These are phyloP conservation scores for Tetrastigma voinierianum DNA, from an alignment of 164 flowering plant genomes.

Conservation along the genomic window DNA sequence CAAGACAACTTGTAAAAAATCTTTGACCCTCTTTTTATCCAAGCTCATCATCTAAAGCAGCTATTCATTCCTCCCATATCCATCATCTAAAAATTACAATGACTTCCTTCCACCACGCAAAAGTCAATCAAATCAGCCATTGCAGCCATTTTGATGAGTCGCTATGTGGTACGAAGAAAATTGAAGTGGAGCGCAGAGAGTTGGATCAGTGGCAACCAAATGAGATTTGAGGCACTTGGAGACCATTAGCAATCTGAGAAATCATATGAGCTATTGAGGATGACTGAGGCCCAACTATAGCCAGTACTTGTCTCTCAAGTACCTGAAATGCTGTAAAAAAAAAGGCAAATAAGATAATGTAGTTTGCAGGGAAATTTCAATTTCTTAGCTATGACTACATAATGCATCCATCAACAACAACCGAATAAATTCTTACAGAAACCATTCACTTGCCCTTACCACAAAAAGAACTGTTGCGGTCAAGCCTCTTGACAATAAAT, in stretches of 20 bases:
- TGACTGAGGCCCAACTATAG: conserved; percentile 84
- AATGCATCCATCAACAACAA: background rate
- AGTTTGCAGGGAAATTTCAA: conserved; percentile 1
- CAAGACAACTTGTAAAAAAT: conserved; percentile 46
- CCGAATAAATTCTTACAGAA: no score
- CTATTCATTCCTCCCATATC: conserved; percentile 69
- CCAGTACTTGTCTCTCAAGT: conserved; percentile 55
- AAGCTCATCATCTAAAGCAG: conserved; percentile 58
- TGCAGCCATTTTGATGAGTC: conserved; percentile 76
- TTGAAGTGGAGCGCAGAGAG: conserved; percentile 76
- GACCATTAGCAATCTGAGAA: conserved; percentile 57
- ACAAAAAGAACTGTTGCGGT: no score
- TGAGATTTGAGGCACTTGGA: conserved; percentile 77
- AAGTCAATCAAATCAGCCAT: conserved; percentile 59
- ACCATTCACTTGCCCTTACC: no score
- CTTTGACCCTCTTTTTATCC: conserved; percentile 28
- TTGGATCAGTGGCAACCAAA: conserved; percentile 84
- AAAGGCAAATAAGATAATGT: background rate
- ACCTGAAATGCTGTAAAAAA: conserved; percentile 63
- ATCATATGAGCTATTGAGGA: conserved; percentile 74
- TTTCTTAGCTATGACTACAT: background rate
- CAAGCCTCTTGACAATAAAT: no score
- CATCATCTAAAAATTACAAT: conserved; percentile 65
- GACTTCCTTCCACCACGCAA: conserved; percentile 67
- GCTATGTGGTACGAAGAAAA: conserved; percentile 59